A percentile compares a stretch with the other conserved stretches of the same genome.
phyloP scores from a whole-genome alignment of 2,329 filamentous ascomycete species.

The Xylaria hypoxylon region DNA sequence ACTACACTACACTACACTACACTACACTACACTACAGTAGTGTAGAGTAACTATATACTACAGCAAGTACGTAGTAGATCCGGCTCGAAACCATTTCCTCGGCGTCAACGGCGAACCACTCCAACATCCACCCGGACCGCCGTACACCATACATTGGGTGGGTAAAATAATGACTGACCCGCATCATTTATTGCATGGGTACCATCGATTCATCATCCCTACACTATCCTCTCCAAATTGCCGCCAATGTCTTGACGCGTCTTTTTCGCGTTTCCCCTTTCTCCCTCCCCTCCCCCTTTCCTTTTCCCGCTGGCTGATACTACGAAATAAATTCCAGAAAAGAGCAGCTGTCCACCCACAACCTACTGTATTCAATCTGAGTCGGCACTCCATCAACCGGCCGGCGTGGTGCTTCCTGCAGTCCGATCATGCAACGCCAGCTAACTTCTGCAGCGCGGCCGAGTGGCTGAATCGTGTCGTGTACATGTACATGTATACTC shows the following conservation, averaged over 20 bases:
- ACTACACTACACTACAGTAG: too few relatives aligned
- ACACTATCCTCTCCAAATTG: conserved; percentile 16
- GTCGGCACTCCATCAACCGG: conserved; percentile 17
- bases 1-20: too few relatives aligned
- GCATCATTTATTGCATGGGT: conserved; percentile 13
- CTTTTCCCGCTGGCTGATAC: background rate
- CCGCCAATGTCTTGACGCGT: conserved; percentile 23
- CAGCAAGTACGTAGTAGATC: too few relatives aligned
- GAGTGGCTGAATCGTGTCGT: conserved; percentile 20
- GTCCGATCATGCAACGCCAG: conserved; percentile 12
- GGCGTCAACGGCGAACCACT: too few relatives aligned
- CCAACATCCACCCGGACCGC: conserved; percentile 5
- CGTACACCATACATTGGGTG: background rate
- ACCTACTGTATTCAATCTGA: conserved; percentile 5
- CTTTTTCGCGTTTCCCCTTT: conserved; percentile 22
- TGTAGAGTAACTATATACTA: too few relatives aligned
- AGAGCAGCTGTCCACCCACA: background rate
- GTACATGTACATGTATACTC: background rate
- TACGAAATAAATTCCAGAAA: conserved; percentile 8
- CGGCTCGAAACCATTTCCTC: too few relatives aligned
- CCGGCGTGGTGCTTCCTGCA: conserved; percentile 20
- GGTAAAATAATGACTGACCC: background rate
- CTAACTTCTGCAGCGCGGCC: conserved; percentile 13
- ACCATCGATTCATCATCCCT: background rate
- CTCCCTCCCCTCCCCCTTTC: background rate